phyloP scores from a whole-genome alignment of 495 filamentous ascomycete genomes.

The Jackrogersella multiformis region DNA sequence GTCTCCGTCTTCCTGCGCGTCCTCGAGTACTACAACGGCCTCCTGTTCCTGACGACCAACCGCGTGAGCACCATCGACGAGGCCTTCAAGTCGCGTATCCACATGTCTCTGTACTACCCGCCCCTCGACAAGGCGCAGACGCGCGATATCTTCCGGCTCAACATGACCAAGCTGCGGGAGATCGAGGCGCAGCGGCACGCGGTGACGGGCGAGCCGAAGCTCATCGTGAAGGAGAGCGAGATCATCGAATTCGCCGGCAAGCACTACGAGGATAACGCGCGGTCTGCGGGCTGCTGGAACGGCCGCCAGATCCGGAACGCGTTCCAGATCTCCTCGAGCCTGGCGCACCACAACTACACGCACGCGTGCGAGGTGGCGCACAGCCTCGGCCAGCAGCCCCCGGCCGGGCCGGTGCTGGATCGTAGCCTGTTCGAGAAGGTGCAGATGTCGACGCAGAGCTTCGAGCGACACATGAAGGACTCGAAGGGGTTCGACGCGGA shows the following conservation, averaged over 20 bases:
- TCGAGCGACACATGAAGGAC: constrained; percentile 44
- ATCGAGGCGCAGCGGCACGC: constrained; percentile 61
- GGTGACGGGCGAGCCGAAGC: constrained; percentile 40
- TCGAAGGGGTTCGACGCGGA: constrained; percentile 35
- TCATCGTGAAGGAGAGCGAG: constrained; percentile 48
- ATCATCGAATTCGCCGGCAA: constrained; percentile 67
- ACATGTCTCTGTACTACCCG: constrained; percentile 59
- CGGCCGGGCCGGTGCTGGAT: constrained; percentile 41
- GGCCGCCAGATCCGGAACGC: constrained; percentile 70
- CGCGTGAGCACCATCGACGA: constrained; percentile 58
- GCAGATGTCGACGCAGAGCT: constrained; percentile 50
- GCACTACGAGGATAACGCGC: constrained; percentile 60
- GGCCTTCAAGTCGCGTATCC: constrained; percentile 63
- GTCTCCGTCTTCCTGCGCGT: constrained; percentile 62
- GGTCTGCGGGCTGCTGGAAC: constrained; percentile 51
- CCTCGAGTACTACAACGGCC: constrained; percentile 63
- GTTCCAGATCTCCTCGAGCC: constrained; percentile 64
- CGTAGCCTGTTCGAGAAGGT: constrained; percentile 46
- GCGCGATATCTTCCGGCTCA: constrained; percentile 82
- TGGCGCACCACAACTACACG: constrained; percentile 66
- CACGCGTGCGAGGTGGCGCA: constrained; percentile 58
- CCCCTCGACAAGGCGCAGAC: constrained; percentile 77
- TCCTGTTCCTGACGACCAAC: constrained; percentile 65
- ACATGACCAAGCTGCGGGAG: constrained; percentile 63
- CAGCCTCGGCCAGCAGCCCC: constrained; percentile 37